Conservation (phyloP, 2,329 filamentous ascomycete genomes). For the Aspergillus costaricaensis region DNA sequence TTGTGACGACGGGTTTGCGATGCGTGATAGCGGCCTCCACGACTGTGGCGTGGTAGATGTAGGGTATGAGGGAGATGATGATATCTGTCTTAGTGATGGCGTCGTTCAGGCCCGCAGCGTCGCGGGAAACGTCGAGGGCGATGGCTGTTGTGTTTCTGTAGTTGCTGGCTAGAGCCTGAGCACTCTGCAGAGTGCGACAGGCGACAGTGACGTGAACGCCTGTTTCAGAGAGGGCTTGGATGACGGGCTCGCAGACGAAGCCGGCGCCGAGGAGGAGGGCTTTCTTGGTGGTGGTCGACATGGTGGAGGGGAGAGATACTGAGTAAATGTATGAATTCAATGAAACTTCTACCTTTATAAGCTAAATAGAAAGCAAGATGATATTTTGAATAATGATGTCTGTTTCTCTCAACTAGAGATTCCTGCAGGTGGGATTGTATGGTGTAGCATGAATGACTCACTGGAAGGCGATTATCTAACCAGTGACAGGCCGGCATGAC, state of each 20-base stretch:
- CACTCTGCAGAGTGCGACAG: conserved; percentile 6
- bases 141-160: conserved; percentile 6
- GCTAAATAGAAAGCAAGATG: too few relatives aligned
- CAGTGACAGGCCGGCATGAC: too few relatives aligned
- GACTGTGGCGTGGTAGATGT: neutral
- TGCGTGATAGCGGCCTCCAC: conserved; percentile 1
- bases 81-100: neutral
- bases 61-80: conserved; percentile 2
- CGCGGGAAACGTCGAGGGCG: neutral
- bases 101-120: neutral
- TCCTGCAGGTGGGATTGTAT: too few relatives aligned
- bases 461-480: too few relatives aligned
- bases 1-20: conserved; percentile 4
- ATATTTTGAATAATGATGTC: too few relatives aligned
- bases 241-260: conserved; percentile 3
- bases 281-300: neutral
- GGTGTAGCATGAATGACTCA: too few relatives aligned
- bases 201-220: conserved; percentile 9
- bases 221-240: conserved; percentile 5
- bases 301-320: neutral
- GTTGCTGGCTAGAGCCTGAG: neutral
- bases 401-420: too few relatives aligned
- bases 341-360: too few relatives aligned
- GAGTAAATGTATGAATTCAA: too few relatives aligned
- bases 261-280: conserved; percentile 3